phyloP scores from a whole-genome alignment of 2,329 filamentous ascomycete genomes.

The Exophiala mesophila region DNA sequence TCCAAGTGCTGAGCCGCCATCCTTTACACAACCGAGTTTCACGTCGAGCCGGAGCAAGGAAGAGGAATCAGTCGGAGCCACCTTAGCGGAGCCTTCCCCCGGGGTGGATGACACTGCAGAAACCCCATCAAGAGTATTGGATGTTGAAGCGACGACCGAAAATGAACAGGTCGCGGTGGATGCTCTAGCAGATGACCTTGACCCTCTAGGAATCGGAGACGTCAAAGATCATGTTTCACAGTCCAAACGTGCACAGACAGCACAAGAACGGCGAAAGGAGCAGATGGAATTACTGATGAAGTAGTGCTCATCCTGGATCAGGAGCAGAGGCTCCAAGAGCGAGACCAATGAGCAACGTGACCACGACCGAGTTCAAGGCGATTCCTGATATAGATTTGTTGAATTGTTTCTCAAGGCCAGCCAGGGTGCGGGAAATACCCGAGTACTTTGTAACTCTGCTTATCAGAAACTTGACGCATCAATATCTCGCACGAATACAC shows the following conservation, averaged over 20 bases:
- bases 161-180: background rate
- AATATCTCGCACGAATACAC: no score
- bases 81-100: background rate
- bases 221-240: constrained; percentile 22
- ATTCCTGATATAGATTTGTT: no score
- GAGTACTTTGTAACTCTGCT: no score
- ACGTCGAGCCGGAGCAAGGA: background rate
- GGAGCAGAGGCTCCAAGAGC: no score
- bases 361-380: no score
- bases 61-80: background rate
- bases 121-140: background rate
- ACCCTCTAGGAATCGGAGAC: constrained; percentile 26
- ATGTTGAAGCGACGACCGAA: background rate
- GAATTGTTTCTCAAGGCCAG: no score
- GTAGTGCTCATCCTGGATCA: constrained; percentile 5
- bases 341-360: no score
- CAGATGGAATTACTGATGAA: constrained; percentile 26
- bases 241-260: constrained; percentile 13
- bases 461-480: no score
- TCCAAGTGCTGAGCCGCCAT: background rate
- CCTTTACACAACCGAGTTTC: background rate
- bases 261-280: constrained; percentile 21
- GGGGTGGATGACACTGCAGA: background rate
- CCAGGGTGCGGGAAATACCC: no score
- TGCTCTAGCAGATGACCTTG: constrained; percentile 18